Evolutionary conservation across 2,329 filamentous ascomycete species (phyloP), one percentile per base, ranked within the genome.

Genomic region (Fusarium brevicatenulatum): DNA sequence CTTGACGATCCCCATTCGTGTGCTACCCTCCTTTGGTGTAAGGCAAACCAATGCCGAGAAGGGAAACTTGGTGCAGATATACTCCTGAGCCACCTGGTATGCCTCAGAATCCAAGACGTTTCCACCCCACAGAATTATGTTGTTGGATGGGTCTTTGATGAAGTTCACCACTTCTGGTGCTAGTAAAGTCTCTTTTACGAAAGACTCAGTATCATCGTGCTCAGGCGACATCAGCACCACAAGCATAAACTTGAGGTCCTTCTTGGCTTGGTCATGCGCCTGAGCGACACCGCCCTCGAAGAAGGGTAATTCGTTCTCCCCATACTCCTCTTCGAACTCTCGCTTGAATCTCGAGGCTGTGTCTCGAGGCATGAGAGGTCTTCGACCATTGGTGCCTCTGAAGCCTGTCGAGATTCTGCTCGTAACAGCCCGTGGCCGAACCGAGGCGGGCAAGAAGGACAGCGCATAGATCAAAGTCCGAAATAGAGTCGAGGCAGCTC

Each of bases 261-360:
- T 91, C 85, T 98, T 98, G 10, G 95, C 95, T 42, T 92, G 84
- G 79, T 99, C 96, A 70, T 97, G 90, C 0, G 95, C 95, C 82
- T 97, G 93, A 9, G 97, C 95, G 79, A 98, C 96, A 9, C 95
- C 95, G 57, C 92, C 93, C 79, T 98, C 95, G 74, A 92, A 91
- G 81, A 97, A 97, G 0, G 92, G 91, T 9, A 98, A 83, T 9
- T 85, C 86, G 54, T 91, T 89, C 23, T 86, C 83, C 1, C 94
- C 95, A 78, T 98, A 96, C 77, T 97, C 94, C 82, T 99, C 96
- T 77, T 97, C 95, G 74, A 99, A 97, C 77, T 98, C 95, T 13
- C 95, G 90, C 78, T 94, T 93, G 81, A 98, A 97, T 37, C 96
- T 88, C 32, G 93, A 91, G 0, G 95, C 95, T 2, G 94, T 95